These are phyloP conservation scores for Flaveria trinervia DNA, from an alignment of 129 eudicot species.

Conservation along the genomic window DNA sequence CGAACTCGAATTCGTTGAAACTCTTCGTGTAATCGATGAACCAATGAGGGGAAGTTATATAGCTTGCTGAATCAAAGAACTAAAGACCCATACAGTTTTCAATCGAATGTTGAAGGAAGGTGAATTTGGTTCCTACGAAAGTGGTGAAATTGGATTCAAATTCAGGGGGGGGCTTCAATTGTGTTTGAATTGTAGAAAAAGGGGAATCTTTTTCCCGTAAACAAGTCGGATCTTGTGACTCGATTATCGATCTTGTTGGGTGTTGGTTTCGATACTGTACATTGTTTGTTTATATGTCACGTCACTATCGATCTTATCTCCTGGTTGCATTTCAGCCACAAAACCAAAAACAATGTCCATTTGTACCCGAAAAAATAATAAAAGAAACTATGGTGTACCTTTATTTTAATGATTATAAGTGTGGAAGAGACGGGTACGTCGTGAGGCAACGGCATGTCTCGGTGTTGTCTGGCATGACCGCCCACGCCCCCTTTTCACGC, in stretches of 20 bases:
- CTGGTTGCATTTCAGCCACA: slow-evolving; percentile 11
- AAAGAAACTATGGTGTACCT: too few species aligned
- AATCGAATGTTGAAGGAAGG: not conserved
- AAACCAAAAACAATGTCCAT: not conserved
- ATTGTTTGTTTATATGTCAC: slow-evolving; percentile 4
- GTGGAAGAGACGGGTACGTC: too few species aligned
- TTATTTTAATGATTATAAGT: too few species aligned
- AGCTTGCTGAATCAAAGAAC: not conserved
- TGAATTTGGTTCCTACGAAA: slow-evolving; percentile 19
- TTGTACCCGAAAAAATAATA: too few species aligned
- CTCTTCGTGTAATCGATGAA: not conserved
- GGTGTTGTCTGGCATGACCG: too few species aligned
- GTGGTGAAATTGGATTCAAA: slow-evolving; percentile 21
- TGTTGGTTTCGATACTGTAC: slow-evolving; percentile 9
- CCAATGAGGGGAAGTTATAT: not conserved
- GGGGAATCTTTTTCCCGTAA: not conserved
- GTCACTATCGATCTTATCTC: slow-evolving; percentile 6
- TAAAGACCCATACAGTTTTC: not conserved
- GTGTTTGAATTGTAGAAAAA: not conserved
- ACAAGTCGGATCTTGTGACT: slow-evolving; percentile 12
- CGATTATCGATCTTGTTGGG: slow-evolving; percentile 25
- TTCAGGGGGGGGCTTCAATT: not conserved
- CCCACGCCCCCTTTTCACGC: too few species aligned
- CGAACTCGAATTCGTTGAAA: not conserved
- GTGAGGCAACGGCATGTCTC: too few species aligned